Evolutionary conservation across 1,284 basidiomycete genomes (phyloP).

Genomic region (Porodaedalea pini): DNA sequence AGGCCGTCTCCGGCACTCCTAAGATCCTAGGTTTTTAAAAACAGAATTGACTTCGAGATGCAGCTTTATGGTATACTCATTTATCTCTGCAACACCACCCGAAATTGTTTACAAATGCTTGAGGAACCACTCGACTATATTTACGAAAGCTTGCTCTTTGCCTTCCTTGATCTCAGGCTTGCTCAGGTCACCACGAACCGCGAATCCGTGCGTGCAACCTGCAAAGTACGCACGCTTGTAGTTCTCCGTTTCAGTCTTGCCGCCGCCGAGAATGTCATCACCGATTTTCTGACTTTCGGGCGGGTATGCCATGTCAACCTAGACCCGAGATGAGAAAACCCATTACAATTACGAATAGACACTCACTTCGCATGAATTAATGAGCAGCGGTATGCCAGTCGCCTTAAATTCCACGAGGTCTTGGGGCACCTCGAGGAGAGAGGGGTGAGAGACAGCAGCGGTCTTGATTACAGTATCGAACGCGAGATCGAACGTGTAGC

Average conservation of each 20-base stretch:
- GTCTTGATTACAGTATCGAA: conserved; percentile 56
- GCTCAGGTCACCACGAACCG: conserved; percentile 36
- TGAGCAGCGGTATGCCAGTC: conserved; percentile 53
- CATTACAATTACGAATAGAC: not conserved
- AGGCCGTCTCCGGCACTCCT: too few species aligned
- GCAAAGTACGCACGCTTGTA: conserved; percentile 55
- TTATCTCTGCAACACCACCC: not conserved
- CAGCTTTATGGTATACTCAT: too few species aligned
- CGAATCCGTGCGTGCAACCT: conserved; percentile 61
- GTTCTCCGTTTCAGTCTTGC: conserved; percentile 45
- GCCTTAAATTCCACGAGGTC: conserved; percentile 58
- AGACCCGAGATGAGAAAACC: not conserved
- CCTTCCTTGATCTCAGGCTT: conserved; percentile 34
- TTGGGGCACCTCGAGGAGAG: conserved; percentile 56
- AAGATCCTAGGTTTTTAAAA: too few species aligned
- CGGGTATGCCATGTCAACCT: conserved; percentile 47
- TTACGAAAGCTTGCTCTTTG: conserved; percentile 42
- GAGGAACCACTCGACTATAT: conserved; percentile 36
- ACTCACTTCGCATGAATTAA: conserved; percentile 52
- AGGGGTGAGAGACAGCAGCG: conserved; percentile 63
- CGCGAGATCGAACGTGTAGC: conserved; percentile 65
- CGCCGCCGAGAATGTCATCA: conserved; percentile 53
- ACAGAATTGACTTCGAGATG: too few species aligned
- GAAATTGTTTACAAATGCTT: conserved; percentile 29
- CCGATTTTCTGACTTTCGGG: conserved; percentile 44